phyloP scores from a whole-genome alignment of 257 asterid species.

The Rhazya stricta region DNA sequence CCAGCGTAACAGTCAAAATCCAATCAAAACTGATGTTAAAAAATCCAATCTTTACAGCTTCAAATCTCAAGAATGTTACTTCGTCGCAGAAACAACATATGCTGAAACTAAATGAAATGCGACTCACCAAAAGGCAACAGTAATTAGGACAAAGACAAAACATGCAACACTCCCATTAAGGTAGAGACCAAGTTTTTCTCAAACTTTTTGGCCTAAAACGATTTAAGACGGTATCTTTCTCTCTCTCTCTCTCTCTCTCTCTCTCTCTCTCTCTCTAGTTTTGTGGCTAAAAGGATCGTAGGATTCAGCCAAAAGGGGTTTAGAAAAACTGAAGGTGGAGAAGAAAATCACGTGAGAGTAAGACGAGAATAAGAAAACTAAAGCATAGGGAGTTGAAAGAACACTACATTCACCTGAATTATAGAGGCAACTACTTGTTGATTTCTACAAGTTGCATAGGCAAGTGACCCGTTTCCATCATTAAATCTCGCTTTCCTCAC shows the following conservation, averaged over 20 bases:
- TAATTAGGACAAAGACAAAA: background rate
- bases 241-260: conserved; percentile 8
- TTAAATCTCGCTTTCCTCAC: conserved; percentile 25
- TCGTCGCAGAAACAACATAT: conserved; percentile 2
- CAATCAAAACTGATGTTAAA: conserved; percentile 19
- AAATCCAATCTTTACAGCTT: conserved; percentile 14
- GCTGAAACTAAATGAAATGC: background rate
- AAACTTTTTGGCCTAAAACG: conserved; percentile 3
- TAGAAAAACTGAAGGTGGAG: background rate
- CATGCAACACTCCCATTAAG: background rate
- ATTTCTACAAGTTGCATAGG: conserved; percentile 23
- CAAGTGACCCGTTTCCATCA: conserved; percentile 65
- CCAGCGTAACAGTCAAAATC: conserved; percentile 21
- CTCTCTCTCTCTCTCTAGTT: conserved; percentile 14
- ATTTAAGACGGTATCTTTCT: background rate
- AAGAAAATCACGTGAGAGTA: conserved; percentile 21
- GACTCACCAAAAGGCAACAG: background rate
- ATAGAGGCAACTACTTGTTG: conserved; percentile 42
- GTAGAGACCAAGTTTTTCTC: background rate
- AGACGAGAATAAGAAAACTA: conserved; percentile 13
- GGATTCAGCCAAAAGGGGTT: conserved; percentile 9
- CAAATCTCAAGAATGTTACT: conserved; percentile 14
- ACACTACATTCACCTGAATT: conserved; percentile 59
- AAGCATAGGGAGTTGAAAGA: conserved; percentile 23
- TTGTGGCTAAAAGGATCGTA: conserved; percentile 21